phyloP scores from a whole-genome alignment of 352 stramenopile species.

The Phytophthora megakarya region DNA sequence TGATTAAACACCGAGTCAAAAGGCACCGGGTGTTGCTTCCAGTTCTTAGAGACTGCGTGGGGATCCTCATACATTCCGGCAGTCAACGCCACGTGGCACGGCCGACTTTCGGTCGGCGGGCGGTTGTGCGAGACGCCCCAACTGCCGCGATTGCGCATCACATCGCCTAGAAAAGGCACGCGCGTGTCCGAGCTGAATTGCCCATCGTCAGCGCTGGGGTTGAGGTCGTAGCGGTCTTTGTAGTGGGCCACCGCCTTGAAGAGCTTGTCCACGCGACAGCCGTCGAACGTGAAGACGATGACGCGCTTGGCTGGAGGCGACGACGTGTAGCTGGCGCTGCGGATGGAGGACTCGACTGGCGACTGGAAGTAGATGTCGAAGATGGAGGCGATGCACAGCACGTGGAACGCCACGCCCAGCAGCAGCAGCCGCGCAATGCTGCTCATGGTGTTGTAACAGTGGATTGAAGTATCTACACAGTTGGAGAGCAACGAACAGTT shows the following conservation, averaged over 20 bases:
- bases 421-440: conserved; percentile 48
- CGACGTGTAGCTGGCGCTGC: conserved; percentile 41
- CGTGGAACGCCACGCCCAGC: conserved; percentile 80
- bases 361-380: conserved; percentile 91
- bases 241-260: conserved; percentile 60
- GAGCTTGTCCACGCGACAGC: conserved; percentile 82
- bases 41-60: conserved; percentile 78
- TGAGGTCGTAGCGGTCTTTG: conserved; percentile 24
- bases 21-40: conserved; percentile 82
- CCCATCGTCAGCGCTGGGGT: neutral
- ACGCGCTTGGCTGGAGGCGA: conserved; percentile 62
- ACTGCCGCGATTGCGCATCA: conserved; percentile 66
- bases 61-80: conserved; percentile 89
- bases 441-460: neutral
- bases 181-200: conserved; percentile 23
- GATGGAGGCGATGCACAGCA: conserved; percentile 80
- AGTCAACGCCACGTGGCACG: conserved; percentile 83
- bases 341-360: conserved; percentile 63
- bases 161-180: conserved; percentile 66
- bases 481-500: neutral
- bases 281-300: conserved; percentile 82
- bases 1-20: conserved; percentile 90
- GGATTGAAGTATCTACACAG: neutral
- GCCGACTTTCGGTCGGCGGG: conserved; percentile 80
- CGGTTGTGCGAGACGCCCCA: conserved; percentile 87